phyloP scores from a whole-genome alignment of 2,329 filamentous ascomycete species.

The Venturia carpophila region DNA sequence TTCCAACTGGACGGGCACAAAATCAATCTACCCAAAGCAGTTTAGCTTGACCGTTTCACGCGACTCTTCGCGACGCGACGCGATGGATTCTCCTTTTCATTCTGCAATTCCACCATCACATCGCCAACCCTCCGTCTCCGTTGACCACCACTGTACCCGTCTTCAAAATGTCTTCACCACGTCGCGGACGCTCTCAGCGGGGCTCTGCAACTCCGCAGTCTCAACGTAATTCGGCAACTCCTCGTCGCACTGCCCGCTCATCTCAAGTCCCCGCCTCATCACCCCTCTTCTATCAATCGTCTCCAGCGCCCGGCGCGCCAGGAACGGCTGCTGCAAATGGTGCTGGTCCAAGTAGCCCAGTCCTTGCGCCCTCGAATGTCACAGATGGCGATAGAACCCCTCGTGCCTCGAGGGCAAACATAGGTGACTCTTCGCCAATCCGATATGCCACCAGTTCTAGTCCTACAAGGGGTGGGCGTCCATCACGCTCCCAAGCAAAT shows the following conservation, averaged over 20 bases:
- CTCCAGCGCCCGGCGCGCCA: slow-evolving; percentile 40
- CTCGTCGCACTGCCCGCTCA: slow-evolving; percentile 44
- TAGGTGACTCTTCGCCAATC: slow-evolving; percentile 80
- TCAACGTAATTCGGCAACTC: slow-evolving; percentile 35
- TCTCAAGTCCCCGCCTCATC: slow-evolving; percentile 60
- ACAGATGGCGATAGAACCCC: slow-evolving; percentile 62
- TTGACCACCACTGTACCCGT: not conserved
- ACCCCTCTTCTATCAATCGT: slow-evolving; percentile 68
- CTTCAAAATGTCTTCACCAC: slow-evolving; percentile 19
- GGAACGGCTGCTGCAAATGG: slow-evolving; percentile 29
- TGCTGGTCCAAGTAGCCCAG: slow-evolving; percentile 25
- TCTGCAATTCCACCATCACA: not conserved
- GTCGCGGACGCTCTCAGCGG: slow-evolving; percentile 16
- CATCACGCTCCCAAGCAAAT: slow-evolving; percentile 33
- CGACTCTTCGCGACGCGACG: not conserved
- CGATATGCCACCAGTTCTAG: slow-evolving; percentile 87
- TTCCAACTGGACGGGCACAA: not conserved
- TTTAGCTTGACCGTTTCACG: not conserved
- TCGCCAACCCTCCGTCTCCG: not conserved
- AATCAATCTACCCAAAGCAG: not conserved
- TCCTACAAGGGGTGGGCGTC: slow-evolving; percentile 17
- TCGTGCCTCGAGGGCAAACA: slow-evolving; percentile 50
- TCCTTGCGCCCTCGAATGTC: slow-evolving; percentile 35
- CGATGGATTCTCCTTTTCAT: not conserved
- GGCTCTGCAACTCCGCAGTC: slow-evolving; percentile 5